Base-by-base conservation (phyloP, 805 yeast genomes). In the Torulaspora gathmanii region DNA sequence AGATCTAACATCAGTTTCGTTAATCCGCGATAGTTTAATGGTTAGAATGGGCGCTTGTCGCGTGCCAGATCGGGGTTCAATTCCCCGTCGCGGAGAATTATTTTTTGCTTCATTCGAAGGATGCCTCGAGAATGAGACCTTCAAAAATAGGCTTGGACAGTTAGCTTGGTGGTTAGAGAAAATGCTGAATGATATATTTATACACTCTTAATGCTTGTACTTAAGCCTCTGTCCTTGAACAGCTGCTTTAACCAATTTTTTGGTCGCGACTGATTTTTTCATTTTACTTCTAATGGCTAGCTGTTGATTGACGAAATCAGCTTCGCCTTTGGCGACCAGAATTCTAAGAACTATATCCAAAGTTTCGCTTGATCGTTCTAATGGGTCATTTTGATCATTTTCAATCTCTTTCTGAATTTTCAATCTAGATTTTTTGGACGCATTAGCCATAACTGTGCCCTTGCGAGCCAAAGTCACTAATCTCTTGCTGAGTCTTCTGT, bases 331-430 rank as follows among this genome's bases (percentile, higher is more conserved):
- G 30, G 89, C 71, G 20, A 89, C 65, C 43, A 91, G 61, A 12
- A 88, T 71, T 40, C 97, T 73, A 49, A 91, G 65, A 5, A 90
- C 71, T 10, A 88, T 73, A 54, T 87, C 87, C 54, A 86, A 90
- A 5, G 77, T 74, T 4, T 62, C 64, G 12, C 65, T 61, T 19
- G 63, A 58, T 31, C 60, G 56, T 22, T 72, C 67, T 1, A 68
- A 58, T 8, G 73, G 77, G 34, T 73, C 73, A 13, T 71, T 65
- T 33, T 68, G 67, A 1, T 74, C 79, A 25, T 70, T 73, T 11
- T 68, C 64, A 10, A 75, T 68, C 16, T 75, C 74, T 12, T 69
- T 63, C 45, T 73, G 73, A 8, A 77, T 72, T 36, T 67, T 66
- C 6, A 71, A 73, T 82, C 74, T 8, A 77, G 73, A 40, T 68